phyloP scores from a whole-genome alignment of 768 basidiomycete genomes.

The Phaeolepiota aurea region DNA sequence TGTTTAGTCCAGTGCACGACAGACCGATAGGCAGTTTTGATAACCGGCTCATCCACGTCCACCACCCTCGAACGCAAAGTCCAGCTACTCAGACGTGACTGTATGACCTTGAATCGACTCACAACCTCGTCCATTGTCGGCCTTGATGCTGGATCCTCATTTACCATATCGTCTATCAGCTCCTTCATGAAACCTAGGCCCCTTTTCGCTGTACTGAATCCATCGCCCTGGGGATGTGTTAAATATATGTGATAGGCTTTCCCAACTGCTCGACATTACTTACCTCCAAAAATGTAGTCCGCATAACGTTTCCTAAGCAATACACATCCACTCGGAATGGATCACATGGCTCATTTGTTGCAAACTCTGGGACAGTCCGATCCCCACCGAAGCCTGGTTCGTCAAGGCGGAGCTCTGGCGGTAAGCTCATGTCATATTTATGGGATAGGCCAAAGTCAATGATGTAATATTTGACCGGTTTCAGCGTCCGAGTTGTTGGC shows the following conservation, averaged over 20 bases:
- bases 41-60: background rate
- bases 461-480: slow-evolving; percentile 17
- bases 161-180: background rate
- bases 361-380: slow-evolving; percentile 15
- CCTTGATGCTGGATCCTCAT: background rate
- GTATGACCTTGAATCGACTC: background rate
- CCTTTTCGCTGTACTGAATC: background rate
- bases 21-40: background rate
- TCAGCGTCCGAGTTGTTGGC: slow-evolving; percentile 8
- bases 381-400: slow-evolving; percentile 12
- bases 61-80: background rate
- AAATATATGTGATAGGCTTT: background rate
- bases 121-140: background rate
- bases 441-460: slow-evolving; percentile 18
- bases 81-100: background rate
- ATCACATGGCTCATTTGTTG: slow-evolving; percentile 13
- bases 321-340: slow-evolving; percentile 21
- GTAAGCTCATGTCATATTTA: slow-evolving; percentile 3
- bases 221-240: background rate
- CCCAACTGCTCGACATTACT: background rate
- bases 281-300: background rate
- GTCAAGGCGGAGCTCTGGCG: background rate
- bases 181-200: background rate
- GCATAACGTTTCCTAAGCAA: slow-evolving; percentile 14
- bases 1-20: background rate